Evolutionary conservation across 1,139 yeast species (phyloP).

Genomic region (Hyphopichia pseudoburtonii): DNA sequence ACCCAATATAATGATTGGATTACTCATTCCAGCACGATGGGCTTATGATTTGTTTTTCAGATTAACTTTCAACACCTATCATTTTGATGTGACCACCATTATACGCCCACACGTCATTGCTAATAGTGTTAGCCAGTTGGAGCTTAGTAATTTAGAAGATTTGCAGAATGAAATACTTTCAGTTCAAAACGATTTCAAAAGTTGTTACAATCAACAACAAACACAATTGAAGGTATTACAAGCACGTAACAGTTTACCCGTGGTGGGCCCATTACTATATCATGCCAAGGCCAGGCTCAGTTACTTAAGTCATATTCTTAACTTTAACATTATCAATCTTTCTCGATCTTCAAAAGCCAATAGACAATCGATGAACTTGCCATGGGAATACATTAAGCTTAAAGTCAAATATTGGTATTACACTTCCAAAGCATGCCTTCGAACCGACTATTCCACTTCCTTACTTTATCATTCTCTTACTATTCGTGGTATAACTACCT

Average conservation of each 20-base stretch:
- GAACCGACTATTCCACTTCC: conserved; percentile 34
- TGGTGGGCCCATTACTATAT: too few relatives aligned
- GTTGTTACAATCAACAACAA: conserved; percentile 4
- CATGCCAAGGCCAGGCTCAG: too few relatives aligned
- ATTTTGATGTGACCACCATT: conserved; percentile 36
- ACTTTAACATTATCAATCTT: too few relatives aligned
- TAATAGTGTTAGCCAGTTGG: conserved; percentile 26
- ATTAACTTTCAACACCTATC: conserved; percentile 43
- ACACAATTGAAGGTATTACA: too few relatives aligned
- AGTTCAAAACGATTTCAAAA: conserved; percentile 10
- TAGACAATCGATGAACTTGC: conserved; percentile 4
- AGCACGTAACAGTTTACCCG: too few relatives aligned
- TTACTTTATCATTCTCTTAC: conserved; percentile 25
- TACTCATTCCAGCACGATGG: conserved; percentile 38
- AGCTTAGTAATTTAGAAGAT: conserved; percentile 28
- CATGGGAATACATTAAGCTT: conserved; percentile 13
- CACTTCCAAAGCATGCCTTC: conserved; percentile 33
- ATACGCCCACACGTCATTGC: conserved; percentile 39
- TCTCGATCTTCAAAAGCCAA: too few relatives aligned
- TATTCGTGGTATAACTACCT: conserved; percentile 31
- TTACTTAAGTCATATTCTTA: too few relatives aligned
- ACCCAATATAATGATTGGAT: conserved; percentile 32
- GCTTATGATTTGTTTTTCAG: conserved; percentile 39
- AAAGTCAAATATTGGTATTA: conserved; percentile 15
- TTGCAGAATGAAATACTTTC: conserved; percentile 15